phyloP scores from a whole-genome alignment of 768 basidiomycete species.

The Boletus barrowsii region DNA sequence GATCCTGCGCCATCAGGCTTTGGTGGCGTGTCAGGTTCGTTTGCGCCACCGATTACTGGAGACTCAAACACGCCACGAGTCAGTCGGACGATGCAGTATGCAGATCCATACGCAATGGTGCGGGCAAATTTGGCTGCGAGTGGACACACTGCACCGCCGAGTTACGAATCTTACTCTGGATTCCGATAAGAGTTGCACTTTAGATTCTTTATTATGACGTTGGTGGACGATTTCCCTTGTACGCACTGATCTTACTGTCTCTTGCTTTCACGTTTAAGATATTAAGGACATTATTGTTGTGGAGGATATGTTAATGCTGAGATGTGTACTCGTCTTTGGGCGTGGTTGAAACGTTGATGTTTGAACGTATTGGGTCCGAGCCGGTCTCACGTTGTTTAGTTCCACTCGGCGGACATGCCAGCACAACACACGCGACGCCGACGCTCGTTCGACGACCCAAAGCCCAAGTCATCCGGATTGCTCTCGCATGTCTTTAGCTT shows the following conservation, averaged over 20 bases:
- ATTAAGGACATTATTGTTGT: constrained; percentile 11
- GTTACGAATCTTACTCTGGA: constrained; percentile 53
- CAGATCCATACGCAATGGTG: constrained; percentile 84
- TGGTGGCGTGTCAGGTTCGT: constrained; percentile 38
- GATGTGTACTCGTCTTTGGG: constrained; percentile 5
- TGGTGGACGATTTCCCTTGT: constrained; percentile 10
- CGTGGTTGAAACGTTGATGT: not conserved
- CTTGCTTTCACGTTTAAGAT: constrained; percentile 9
- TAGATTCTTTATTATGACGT: not conserved
- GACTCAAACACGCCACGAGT: constrained; percentile 45
- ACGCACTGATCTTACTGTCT: constrained; percentile 7
- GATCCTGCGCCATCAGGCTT: constrained; percentile 83
- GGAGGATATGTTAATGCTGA: not conserved
- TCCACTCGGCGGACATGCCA: constrained; percentile 3
- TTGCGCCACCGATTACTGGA: constrained; percentile 31
- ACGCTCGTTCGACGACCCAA: not conserved
- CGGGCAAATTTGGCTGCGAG: constrained; percentile 50
- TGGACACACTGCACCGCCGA: constrained; percentile 40
- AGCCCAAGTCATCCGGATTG: constrained; percentile 35
- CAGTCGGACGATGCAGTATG: constrained; percentile 92
- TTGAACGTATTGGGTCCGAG: constrained; percentile 13
- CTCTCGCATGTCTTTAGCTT: constrained; percentile 65
- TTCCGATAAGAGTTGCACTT: constrained; percentile 37
- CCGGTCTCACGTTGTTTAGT: constrained; percentile 17
- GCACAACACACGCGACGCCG: not conserved